Evolutionary conservation across 257 asterid genomes (phyloP).

Genomic region (Petunia axillaris): DNA sequence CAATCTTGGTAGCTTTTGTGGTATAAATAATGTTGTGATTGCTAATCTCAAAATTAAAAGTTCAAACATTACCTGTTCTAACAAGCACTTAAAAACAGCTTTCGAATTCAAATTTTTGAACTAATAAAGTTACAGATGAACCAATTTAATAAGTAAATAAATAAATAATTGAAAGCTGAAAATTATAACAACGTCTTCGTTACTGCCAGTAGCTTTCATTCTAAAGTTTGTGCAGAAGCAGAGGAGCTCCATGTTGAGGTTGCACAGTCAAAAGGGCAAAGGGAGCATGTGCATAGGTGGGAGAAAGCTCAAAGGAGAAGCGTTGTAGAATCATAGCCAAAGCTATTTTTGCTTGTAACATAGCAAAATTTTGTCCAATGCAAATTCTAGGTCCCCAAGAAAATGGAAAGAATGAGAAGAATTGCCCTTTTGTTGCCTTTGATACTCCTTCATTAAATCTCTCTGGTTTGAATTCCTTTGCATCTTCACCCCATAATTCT

Average conservation of each 20-base stretch:
- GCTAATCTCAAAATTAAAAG: too few relatives aligned
- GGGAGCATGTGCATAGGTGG: conserved; percentile 41
- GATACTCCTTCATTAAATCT: conserved; percentile 36
- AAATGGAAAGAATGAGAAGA: conserved; percentile 34
- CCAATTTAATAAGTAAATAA: too few relatives aligned
- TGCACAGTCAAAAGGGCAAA: conserved; percentile 23
- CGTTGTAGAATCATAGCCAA: conserved; percentile 41
- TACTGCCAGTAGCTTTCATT: background rate
- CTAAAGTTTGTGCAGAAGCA: conserved; percentile 31
- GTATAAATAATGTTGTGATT: too few relatives aligned
- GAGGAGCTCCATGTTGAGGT: conserved; percentile 40
- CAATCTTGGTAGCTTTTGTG: too few relatives aligned
- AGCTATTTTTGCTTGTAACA: conserved; percentile 40
- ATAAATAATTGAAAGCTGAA: too few relatives aligned
- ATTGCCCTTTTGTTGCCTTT: conserved; percentile 32
- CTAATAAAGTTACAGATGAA: too few relatives aligned
- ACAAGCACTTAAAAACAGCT: too few relatives aligned
- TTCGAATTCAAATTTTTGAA: too few relatives aligned
- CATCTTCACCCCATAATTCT: too few relatives aligned
- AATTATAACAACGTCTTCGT: too few relatives aligned
- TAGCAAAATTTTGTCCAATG: background rate
- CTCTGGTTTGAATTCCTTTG: conserved; percentile 35
- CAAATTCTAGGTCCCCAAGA: conserved; percentile 43
- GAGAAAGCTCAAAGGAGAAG: background rate
- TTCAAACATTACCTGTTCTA: too few relatives aligned